A percentile compares a stretch with the other conserved stretches of the same genome.
phyloP scores from a whole-genome alignment of 2,329 filamentous ascomycete genomes.

The Zymoseptoria passerinii region DNA sequence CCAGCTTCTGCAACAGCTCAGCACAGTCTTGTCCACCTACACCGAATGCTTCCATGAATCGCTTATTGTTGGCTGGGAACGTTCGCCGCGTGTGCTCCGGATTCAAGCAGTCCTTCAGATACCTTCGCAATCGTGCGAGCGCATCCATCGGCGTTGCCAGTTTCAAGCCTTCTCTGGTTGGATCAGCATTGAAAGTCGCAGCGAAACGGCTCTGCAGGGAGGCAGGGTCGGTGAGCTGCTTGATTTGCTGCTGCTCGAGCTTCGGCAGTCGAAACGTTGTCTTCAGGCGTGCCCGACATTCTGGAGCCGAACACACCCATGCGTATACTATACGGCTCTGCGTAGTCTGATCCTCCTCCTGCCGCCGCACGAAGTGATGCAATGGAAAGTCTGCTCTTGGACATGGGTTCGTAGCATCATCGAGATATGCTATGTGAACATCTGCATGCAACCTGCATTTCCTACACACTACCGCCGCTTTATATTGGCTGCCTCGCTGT shows the following conservation, averaged over 20 bases:
- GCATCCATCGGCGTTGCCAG: constrained; percentile 47
- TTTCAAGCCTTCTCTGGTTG: constrained; percentile 46
- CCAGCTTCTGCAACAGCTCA: constrained; percentile 49
- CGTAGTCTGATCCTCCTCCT: constrained; percentile 7
- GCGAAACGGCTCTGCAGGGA: constrained; percentile 47
- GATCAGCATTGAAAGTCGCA: constrained; percentile 43
- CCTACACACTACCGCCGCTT: constrained; percentile 52
- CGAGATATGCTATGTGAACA: constrained; percentile 37
- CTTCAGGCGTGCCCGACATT: constrained; percentile 47
- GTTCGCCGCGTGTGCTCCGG: constrained; percentile 42
- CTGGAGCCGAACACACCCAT: constrained; percentile 53
- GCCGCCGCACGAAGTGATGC: constrained; percentile 48
- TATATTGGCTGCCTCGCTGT: constrained; percentile 40
- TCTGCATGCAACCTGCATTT: constrained; percentile 56
- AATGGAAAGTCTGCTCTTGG: constrained; percentile 45
- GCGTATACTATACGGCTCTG: constrained; percentile 30
- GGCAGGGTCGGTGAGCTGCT: constrained; percentile 46
- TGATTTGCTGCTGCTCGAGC: constrained; percentile 41
- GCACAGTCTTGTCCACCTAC: constrained; percentile 45
- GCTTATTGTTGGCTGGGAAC: constrained; percentile 54
- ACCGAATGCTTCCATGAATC: constrained; percentile 56
- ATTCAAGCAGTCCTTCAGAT: constrained; percentile 51
- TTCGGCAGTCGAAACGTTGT: constrained; percentile 47
- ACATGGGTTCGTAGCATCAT: constrained; percentile 35
- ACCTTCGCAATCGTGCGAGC: constrained; percentile 49